These are phyloP conservation scores for Hordeum vulgare DNA, from an alignment of 176 grass and related monocot species.

Conservation along the genomic window DNA sequence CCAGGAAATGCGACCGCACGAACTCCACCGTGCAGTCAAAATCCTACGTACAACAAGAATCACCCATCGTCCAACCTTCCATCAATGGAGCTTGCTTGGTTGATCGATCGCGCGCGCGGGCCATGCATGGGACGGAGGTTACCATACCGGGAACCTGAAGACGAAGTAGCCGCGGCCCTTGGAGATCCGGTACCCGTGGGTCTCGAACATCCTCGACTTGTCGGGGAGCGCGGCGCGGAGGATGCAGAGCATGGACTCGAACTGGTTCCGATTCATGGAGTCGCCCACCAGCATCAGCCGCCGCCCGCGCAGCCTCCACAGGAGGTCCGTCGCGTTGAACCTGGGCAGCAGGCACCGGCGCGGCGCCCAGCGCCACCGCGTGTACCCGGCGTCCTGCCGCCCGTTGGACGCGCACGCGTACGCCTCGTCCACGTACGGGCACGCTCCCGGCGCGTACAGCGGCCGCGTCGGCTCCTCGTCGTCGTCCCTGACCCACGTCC, in stretches of 20 bases:
- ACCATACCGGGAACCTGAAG: conserved; percentile 93
- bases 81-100: not conserved
- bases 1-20: conserved; percentile 94
- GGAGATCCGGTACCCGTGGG: conserved; percentile 72
- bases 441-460: conserved; percentile 63
- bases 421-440: conserved; percentile 94
- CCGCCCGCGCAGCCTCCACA: conserved; percentile 57
- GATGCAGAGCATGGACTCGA: conserved; percentile 83
- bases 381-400: conserved; percentile 49
- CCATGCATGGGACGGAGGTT: not conserved
- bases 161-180: conserved; percentile 93
- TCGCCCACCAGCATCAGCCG: conserved; percentile 89
- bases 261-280: conserved; percentile 98
- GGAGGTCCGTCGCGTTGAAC: conserved; percentile 94
- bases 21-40: conserved; percentile 87
- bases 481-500: conserved; percentile 70
- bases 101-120: not conserved
- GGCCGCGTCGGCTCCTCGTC: conserved; percentile 23
- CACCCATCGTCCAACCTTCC: not conserved
- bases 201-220: conserved; percentile 83
- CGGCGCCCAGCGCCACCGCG: conserved; percentile 86
- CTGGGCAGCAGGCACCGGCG: conserved; percentile 58
- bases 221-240: conserved; percentile 58
- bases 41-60: conserved; percentile 44
- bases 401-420: conserved; percentile 76